Evolutionary conservation across 208 protist genomes (phyloP), one percentile per base, ranked within the genome.

Genomic region (Leishmania martiniquensis): DNA sequence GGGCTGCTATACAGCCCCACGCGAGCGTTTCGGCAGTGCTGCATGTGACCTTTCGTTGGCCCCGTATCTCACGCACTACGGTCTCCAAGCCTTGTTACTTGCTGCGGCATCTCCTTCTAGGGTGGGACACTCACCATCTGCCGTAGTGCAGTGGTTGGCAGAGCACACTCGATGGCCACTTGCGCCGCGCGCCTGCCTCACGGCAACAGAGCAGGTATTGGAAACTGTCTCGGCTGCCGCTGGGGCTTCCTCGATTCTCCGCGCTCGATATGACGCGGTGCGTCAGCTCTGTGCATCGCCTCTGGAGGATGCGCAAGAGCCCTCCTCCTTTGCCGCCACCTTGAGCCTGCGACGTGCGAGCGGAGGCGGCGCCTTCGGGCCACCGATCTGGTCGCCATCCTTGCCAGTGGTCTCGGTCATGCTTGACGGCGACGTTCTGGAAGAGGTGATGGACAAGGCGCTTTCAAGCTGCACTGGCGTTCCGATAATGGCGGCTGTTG

Each of bases 81-180:
- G 80, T 6, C 75, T 84, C 17, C 75, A 77, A 47, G 7, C 67
- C 25, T 51, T 83, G 32, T 59, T 83, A 5, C 75, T 84, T 37
- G 62, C 80, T 49, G 68, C 62, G 7, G 42, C 42, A 51, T 47
- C 65, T 47, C 37, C 65, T 15, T 32, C 42, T 49, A 2, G 4
- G n/a, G 59, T 34, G 2, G 25, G 10, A 25, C 34, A 17, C 2
- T n/a, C 39, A 20, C 10, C 59, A 20, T 10, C 37, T 49, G 44
- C 39, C 12, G 70, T 59, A 25, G 6, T 49, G 51, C 42, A n/a
- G 20, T 37, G 9, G 49, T 22, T 84, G 74, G 75, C 75, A 10
- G 29, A 51, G 70, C 74, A 76, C 54, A 80, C 52, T 34, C 69
- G 70, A 29, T 84, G 80, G 80, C 80, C 80, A 45, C 69, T 84